Evolutionary conservation across 2,329 filamentous ascomycete species (phyloP).

Genomic region (Colletotrichum graminicola): DNA sequence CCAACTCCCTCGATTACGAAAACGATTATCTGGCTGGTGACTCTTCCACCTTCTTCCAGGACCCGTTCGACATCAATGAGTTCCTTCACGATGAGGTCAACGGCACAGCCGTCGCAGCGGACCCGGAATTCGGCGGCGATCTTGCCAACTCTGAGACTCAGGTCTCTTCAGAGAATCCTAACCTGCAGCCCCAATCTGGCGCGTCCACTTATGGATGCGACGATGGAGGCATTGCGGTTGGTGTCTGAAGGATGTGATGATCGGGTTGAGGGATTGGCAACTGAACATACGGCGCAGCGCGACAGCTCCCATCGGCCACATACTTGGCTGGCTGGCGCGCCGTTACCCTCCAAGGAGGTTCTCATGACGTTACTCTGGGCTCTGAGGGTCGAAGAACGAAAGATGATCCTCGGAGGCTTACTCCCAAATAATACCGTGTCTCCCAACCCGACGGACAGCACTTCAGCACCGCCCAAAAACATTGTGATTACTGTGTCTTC

Average conservation of each 20-base stretch:
- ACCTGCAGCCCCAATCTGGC: constrained; percentile 80
- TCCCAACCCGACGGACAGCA: constrained; percentile 17
- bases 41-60: constrained; percentile 60
- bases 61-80: constrained; percentile 65
- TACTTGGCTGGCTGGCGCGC: constrained; percentile 53
- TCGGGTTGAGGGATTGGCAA: constrained; percentile 55
- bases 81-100: constrained; percentile 67
- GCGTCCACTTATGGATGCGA: constrained; percentile 81
- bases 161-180: constrained; percentile 73
- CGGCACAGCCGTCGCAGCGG: constrained; percentile 64
- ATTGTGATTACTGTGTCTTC: constrained; percentile 26
- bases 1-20: constrained; percentile 75
- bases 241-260: constrained; percentile 69
- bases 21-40: constrained; percentile 76
- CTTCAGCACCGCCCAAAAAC: constrained; percentile 17
- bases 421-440: not conserved
- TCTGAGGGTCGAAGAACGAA: constrained; percentile 57
- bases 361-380: constrained; percentile 63
- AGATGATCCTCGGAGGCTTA: constrained; percentile 44
- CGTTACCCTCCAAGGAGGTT: constrained; percentile 61
- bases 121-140: constrained; percentile 64
- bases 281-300: constrained; percentile 53
- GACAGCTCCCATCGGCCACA: constrained; percentile 52
- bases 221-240: constrained; percentile 79
- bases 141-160: constrained; percentile 71